Conservation (phyloP, 768 basidiomycete species). For the Podaxis sp. region DNA sequence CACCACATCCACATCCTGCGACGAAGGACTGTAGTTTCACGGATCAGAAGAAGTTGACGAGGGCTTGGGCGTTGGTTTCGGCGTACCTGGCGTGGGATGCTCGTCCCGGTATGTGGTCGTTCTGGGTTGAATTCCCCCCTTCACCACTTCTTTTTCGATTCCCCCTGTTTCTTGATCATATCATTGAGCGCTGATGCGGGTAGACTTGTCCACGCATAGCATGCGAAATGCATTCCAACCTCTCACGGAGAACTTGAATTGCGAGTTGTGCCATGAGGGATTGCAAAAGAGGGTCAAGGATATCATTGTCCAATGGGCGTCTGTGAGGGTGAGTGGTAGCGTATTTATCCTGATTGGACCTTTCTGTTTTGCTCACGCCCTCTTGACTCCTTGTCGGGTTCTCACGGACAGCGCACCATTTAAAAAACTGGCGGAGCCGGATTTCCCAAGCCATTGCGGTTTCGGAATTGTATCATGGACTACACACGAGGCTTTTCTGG, state of each 20-base stretch:
- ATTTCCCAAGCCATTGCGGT: neutral
- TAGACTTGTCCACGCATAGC: conserved; percentile 28
- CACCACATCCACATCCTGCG: conserved; percentile 30
- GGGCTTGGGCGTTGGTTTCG: conserved; percentile 39
- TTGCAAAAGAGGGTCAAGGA: conserved; percentile 27
- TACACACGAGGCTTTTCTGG: no score
- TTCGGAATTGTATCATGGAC: no score
- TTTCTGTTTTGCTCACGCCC: neutral
- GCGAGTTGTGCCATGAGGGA: conserved; percentile 26
- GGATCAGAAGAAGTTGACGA: conserved; percentile 34
- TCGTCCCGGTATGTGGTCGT: conserved; percentile 30
- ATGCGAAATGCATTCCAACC: conserved; percentile 28
- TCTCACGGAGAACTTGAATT: conserved; percentile 29
- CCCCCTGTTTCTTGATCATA: conserved; percentile 1
- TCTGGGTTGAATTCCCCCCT: neutral
- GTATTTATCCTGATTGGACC: neutral
- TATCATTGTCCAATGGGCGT: conserved; percentile 29
- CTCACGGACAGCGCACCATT: conserved; percentile 5
- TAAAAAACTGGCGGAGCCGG: neutral
- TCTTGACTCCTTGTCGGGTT: neutral
- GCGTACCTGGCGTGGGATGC: conserved; percentile 38
- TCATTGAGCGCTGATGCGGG: conserved; percentile 5
- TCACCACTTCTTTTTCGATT: neutral
- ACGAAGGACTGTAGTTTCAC: conserved; percentile 28
- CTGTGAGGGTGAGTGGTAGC: conserved; percentile 28